Evolutionary conservation across 202 grass and related monocot genomes (phyloP).

Genomic region (Panicum virgatum): DNA sequence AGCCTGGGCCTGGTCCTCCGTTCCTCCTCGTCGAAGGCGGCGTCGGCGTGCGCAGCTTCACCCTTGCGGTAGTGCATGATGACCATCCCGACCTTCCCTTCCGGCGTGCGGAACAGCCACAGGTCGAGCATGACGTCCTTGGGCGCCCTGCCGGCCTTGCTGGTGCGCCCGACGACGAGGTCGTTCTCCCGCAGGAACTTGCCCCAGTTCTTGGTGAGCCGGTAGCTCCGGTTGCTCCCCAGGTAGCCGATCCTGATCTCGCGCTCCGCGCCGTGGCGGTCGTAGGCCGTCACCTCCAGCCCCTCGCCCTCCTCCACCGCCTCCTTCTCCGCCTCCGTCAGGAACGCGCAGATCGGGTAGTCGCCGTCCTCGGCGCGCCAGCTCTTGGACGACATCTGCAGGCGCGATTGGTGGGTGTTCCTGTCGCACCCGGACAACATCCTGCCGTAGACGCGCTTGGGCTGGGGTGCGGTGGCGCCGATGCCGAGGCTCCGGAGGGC

Average conservation of each 20-base stretch:
- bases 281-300: not conserved
- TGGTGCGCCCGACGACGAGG: not conserved
- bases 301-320: not conserved
- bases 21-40: not conserved
- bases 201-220: not conserved
- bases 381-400: constrained; percentile 34
- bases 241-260: not conserved
- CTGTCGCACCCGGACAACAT: not conserved
- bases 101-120: not conserved
- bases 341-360: not conserved
- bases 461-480: not conserved
- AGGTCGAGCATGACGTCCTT: constrained; percentile 3
- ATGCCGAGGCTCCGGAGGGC: not conserved
- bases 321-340: not conserved
- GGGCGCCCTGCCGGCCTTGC: too few relatives aligned
- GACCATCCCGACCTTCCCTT: not conserved
- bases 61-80: not conserved
- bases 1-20: not conserved
- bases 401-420: not conserved
- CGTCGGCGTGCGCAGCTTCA: not conserved
- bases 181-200: not conserved
- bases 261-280: not conserved
- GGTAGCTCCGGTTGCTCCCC: not conserved
- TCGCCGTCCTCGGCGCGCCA: not conserved
- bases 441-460: constrained; percentile 12